phyloP scores from a whole-genome alignment of 73 alveolate species.

The Strombidium stylifer region DNA sequence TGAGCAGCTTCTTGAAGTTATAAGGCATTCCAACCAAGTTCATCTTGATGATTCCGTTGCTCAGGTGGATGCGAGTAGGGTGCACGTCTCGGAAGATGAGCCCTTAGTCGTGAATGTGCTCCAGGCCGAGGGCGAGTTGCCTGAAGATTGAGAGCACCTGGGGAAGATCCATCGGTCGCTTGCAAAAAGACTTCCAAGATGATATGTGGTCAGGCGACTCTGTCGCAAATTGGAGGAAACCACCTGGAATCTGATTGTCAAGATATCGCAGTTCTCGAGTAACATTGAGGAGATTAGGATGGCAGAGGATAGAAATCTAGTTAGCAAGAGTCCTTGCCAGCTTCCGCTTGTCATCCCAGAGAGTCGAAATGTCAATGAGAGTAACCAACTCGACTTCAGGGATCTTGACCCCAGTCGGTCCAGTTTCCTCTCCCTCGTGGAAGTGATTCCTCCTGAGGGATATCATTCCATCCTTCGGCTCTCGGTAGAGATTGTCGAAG shows the following conservation, averaged over 20 bases:
- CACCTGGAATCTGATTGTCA: constrained; percentile 21
- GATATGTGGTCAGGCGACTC: constrained; percentile 59
- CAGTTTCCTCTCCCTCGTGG: too few relatives aligned
- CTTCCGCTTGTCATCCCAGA: constrained; percentile 50
- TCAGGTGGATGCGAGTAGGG: constrained; percentile 57
- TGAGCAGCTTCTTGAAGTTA: constrained; percentile 48
- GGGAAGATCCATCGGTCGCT: constrained; percentile 41
- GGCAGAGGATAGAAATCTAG: constrained; percentile 26
- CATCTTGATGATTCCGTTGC: constrained; percentile 47
- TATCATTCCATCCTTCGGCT: too few relatives aligned
- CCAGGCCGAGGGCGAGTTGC: constrained; percentile 38
- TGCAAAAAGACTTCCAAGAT: constrained; percentile 59
- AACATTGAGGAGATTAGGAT: constrained; percentile 22
- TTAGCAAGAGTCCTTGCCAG: constrained; percentile 46
- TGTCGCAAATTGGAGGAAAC: constrained; percentile 27
- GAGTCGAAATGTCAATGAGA: constrained; percentile 45
- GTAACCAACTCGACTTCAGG: too few relatives aligned
- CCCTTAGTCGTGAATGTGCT: constrained; percentile 33
- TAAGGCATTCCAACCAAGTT: constrained; percentile 67
- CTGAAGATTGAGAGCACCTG: constrained; percentile 49
- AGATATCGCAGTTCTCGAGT: constrained; percentile 3
- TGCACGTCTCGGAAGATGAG: constrained; percentile 58
- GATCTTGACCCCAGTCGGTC: too few relatives aligned
- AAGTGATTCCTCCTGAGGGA: too few relatives aligned
- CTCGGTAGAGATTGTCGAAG: too few relatives aligned